phyloP scores from a whole-genome alignment of 345 rosid species.

The Aethionema arabicum region DNA sequence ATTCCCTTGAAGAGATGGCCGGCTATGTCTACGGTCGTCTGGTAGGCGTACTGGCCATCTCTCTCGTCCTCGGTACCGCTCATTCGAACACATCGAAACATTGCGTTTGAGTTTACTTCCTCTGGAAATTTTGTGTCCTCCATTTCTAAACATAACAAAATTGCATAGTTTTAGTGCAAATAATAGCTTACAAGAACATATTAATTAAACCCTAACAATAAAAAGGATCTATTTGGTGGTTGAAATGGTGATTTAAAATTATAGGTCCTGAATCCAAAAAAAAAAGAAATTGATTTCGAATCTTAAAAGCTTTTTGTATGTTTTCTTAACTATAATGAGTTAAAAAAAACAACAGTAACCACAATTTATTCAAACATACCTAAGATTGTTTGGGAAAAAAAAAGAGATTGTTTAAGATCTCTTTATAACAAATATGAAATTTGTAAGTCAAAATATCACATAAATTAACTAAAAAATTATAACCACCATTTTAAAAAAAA shows the following conservation, averaged over 20 bases:
- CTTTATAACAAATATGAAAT: too few relatives aligned
- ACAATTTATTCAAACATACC: too few relatives aligned
- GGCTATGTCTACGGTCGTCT: conserved; percentile 70
- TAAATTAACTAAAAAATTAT: too few relatives aligned
- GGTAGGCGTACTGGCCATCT: conserved; percentile 67
- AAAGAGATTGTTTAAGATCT: too few relatives aligned
- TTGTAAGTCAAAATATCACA: too few relatives aligned
- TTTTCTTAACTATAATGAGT: too few relatives aligned
- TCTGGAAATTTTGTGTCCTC: conserved; percentile 61
- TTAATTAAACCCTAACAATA: background rate
- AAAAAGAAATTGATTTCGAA: too few relatives aligned
- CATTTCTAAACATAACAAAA: conserved; percentile 45
- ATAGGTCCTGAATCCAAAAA: too few relatives aligned
- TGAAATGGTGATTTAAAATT: background rate
- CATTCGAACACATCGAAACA: conserved; percentile 68
- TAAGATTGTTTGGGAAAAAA: too few relatives aligned
- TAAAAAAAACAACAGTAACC: too few relatives aligned
- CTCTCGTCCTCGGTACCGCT: conserved; percentile 53
- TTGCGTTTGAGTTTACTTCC: conserved; percentile 59
- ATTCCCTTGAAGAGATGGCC: conserved; percentile 85
- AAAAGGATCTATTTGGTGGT: background rate
- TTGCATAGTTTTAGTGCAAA: conserved; percentile 6
- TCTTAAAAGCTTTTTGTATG: too few relatives aligned
- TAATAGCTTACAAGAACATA: background rate
- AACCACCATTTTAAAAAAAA: too few relatives aligned